Conservation (phyloP, 2,329 filamentous ascomycete genomes). For the Botryotinia calthae region DNA sequence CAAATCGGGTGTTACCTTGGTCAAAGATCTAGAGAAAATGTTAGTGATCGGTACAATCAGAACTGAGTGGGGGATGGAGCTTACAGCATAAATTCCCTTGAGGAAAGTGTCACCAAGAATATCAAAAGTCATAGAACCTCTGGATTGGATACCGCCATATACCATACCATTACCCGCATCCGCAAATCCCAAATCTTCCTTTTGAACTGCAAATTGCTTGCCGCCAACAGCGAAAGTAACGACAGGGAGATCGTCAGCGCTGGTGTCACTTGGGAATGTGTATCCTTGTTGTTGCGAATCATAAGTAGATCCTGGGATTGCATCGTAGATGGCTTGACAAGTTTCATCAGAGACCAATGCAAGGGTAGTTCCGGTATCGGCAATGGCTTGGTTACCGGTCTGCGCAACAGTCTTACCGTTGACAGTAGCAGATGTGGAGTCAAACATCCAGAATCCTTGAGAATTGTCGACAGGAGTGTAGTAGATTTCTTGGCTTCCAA, state of each 20-base stretch:
- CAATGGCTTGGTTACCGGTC: conserved; percentile 62
- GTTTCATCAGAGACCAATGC: conserved; percentile 61
- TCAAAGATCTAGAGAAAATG: conserved; percentile 52
- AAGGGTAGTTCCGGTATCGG: conserved; percentile 70
- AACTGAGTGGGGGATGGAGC: conserved; percentile 28
- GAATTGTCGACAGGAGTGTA: conserved; percentile 63
- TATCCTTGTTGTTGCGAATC: conserved; percentile 59
- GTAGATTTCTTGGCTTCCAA: conserved; percentile 52
- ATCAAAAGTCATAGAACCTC: conserved; percentile 53
- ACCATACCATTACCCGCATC: conserved; percentile 51
- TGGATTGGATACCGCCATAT: conserved; percentile 60
- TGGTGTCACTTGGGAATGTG: conserved; percentile 55
- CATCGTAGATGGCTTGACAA: conserved; percentile 60
- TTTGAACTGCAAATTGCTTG: conserved; percentile 55
- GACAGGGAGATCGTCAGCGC: conserved; percentile 53
- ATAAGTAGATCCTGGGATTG: conserved; percentile 60
- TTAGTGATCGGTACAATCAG: conserved; percentile 16
- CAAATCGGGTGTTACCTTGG: conserved; percentile 54
- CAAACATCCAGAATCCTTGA: conserved; percentile 67
- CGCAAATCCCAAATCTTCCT: conserved; percentile 58
- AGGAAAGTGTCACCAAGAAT: conserved; percentile 59
- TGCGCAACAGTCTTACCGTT: conserved; percentile 53
- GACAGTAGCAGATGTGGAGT: conserved; percentile 55
- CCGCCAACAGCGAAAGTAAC: conserved; percentile 63
- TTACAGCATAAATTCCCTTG: conserved; percentile 57